Percentiles rank a stretch among this genome's conserved stretches.
phyloP scores from a whole-genome alignment of 73 alveolate genomes.

The Paramecium sexaurelia region DNA sequence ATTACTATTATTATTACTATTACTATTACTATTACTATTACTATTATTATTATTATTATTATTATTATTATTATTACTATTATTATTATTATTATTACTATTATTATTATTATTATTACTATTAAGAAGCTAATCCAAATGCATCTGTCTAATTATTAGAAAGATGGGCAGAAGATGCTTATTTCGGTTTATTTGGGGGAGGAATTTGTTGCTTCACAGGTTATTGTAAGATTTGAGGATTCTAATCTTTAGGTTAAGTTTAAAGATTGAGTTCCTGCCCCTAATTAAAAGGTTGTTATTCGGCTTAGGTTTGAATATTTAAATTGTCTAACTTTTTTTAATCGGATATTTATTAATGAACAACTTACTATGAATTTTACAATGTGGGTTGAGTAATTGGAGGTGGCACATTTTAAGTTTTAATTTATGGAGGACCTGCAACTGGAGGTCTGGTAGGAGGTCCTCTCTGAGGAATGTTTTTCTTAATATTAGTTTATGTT shows the following conservation, averaged over 20 bases:
- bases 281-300: not conserved
- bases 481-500: not conserved
- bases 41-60: too few species aligned
- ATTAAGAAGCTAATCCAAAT: not conserved
- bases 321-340: not conserved
- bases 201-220: not conserved
- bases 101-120: not conserved
- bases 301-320: not conserved
- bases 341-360: not conserved
- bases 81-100: too few species aligned
- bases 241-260: not conserved
- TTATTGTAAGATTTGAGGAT: not conserved
- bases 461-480: not conserved
- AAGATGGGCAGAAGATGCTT: not conserved
- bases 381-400: not conserved
- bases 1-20: too few species aligned
- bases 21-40: too few species aligned
- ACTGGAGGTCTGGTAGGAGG: slow-evolving; percentile 1
- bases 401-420: not conserved
- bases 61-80: too few species aligned
- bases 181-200: not conserved
- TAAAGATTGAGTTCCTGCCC: not conserved
- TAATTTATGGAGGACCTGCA: not conserved
- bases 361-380: not conserved
- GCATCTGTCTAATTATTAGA: not conserved